Base-by-base conservation (phyloP, 257 asterid species). In the Petunia axillaris region DNA sequence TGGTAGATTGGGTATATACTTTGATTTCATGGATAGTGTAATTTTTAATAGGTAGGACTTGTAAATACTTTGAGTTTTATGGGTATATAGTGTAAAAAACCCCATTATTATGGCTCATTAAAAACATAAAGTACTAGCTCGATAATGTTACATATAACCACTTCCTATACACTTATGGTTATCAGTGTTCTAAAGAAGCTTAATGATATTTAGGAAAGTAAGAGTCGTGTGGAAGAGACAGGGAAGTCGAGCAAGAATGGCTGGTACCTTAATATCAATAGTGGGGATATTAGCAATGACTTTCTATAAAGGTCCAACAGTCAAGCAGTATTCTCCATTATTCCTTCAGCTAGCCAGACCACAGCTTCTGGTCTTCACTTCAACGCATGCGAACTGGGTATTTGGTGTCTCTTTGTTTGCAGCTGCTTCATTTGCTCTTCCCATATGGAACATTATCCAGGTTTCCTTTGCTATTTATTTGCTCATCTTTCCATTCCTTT, bases 371-470 rank as follows among this genome's bases (percentile, higher is more conserved):
- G 89, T 93, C 83, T 36, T 88, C 41, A 90, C 97, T n/a, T 81
- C 89, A 2, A 66, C 54, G 8, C 54, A 67, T 67, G 90, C 88
- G 76, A 85, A 93, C 16, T 91, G 96, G 97, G 80, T 87, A 74
- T 90, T 93, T 68, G 96, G 96, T 77, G 90, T 92, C 85, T 10
- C 84, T 75, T 83, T 90, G 8, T 89, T 86, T 82, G 92, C 94
- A 16, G 93, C 92, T 76, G 89, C 96, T 53, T 90, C 94, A 0
- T 38, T 91, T n/a, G 66, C 91, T 58, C 87, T 93, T 44, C 79
- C 89, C 70, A 68, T 88, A 2, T 93, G 96, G 94, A 93, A 90
- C 54, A 67, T 84, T 40, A 82, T 93, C 53, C 97, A 93, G 93
- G 96, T 93, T 81, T 52, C 55, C 55, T 52, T 52, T 11, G 10